Evolutionary conservation across 1,139 yeast species (phyloP), one percentile per base, ranked within the genome.

Genomic region (Tardiomyces depauwii): DNA sequence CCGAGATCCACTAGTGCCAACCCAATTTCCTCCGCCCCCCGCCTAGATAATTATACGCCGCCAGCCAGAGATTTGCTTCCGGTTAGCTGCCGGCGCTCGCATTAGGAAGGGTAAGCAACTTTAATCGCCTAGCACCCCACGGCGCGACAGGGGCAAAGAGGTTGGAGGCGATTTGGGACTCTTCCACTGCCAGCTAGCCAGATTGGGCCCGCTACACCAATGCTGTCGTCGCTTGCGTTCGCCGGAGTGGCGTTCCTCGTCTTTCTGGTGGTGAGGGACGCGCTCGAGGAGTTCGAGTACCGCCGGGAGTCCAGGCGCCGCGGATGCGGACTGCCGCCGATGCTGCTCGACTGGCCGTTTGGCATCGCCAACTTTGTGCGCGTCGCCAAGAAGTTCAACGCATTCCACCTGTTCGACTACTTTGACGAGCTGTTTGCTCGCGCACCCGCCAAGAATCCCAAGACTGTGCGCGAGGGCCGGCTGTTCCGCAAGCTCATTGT

Each of bases 401-500:
- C 46, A 2, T 23, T 27, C 6, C 21, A 19, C 4, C 16, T 21
- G 14, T 2, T 32, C 27, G 39, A 36, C 13, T 36, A 16, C 19
- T 16, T 36, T 16, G 19, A 36, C n/a, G 39, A 36, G 39, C 18
- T 36, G 39, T 36, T 36, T 16, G 19, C 10, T 4, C 39, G 39
- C 18, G 39, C 19, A 10, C 19, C 11, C 39, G 32, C 13, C 6
- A 12, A 11, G 11, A 13, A 18, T 19, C 19, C 19, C 39, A 16
- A 36, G 19, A 16, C 19, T 6, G 39, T 36, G 4, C 39, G 39
- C 13, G 19, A n/a, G 39, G 19, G 39, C 39, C 19, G 39, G 18
- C 39, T 30, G 16, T 30, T 30, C 16, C n/a, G 36, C n/a, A 25
- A 39, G 21, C 55, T 58, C 40, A 54, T 53, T 14, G 41, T 43